Evolutionary conservation across 176 grass and related monocot species (phyloP).

Genomic region (Juncus effusus): DNA sequence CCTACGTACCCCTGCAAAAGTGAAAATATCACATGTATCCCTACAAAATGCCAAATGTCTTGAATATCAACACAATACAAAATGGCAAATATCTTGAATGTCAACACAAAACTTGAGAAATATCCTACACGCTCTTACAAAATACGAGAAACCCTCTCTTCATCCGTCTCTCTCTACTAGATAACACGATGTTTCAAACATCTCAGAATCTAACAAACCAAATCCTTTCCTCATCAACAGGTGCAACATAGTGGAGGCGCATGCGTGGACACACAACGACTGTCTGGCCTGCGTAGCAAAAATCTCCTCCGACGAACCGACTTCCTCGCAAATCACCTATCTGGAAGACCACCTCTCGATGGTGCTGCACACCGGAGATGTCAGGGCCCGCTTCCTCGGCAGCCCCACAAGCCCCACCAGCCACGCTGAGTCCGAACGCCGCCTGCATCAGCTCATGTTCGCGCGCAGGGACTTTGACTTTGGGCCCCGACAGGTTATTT

Average conservation of each 20-base stretch:
- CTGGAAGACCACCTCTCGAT: slow-evolving; percentile 42
- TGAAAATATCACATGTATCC: no score
- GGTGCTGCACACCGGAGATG: slow-evolving; percentile 29
- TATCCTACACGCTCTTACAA: no score
- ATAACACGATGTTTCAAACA: no score
- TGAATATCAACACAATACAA: no score
- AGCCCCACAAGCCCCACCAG: slow-evolving; percentile 25
- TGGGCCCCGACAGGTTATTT: background rate
- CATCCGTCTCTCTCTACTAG: no score
- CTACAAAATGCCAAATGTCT: no score
- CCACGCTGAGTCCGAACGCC: slow-evolving; percentile 32
- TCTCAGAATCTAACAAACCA: background rate
- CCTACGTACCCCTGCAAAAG: no score
- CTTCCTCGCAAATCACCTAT: slow-evolving; percentile 33
- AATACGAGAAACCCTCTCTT: no score
- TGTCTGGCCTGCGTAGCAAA: slow-evolving; percentile 36
- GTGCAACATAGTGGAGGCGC: slow-evolving; percentile 48
- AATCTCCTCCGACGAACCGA: slow-evolving; percentile 33
- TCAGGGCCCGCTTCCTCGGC: slow-evolving; percentile 36
- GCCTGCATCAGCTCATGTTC: slow-evolving; percentile 55
- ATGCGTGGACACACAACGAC: slow-evolving; percentile 48
- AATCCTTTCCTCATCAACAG: slow-evolving; percentile 1
- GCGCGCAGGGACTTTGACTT: slow-evolving; percentile 39
- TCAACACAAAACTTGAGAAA: no score
- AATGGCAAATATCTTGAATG: no score